Base-by-base conservation (phyloP, 352 stramenopile genomes). In the Globisporangium abappressorium region DNA sequence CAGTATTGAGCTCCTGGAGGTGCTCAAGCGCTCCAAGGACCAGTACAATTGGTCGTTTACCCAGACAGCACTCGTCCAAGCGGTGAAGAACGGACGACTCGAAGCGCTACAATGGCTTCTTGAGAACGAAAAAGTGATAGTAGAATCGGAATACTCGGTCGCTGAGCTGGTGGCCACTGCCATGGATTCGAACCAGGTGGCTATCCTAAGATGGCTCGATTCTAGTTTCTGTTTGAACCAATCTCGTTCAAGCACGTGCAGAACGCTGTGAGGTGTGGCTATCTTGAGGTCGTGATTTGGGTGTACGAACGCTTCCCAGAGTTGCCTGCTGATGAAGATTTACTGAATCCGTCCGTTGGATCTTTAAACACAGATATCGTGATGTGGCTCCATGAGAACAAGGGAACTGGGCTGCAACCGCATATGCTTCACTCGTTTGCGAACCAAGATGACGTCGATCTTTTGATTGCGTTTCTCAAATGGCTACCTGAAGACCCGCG, bases 331-430 rank as follows among this genome's bases (percentile, higher is more conserved):
- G 34, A 54, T 8, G 34, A 38, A 36, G 24, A 26, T 26, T 26
- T 26, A 26, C 24, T 26, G 24, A 26, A 26, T 26, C 24, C 24
- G 24, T 26, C 24, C 24, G 24, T 26, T 26, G 24, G 24, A 26
- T 26, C 24, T 26, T 26, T 26, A 26, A 26, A 26, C 24, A 26
- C 24, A 1, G 24, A 26, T 26, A 26, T 26, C 24, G 24, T 26
- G 24, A 38, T 64, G 58, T 64, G 58, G 41, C 58, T 64, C 24
- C 58, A 55, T 20, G 41, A 51, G 12, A 24, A 49, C 33, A 62
- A 53, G 30, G 57, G 57, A 12, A 22, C 53, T 1, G 1, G 36
- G 0, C 4, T 62, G 28, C 2, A 46, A 1, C 22, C 20, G n/a
- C 24, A 33, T 1, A 26, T 26, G 24, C 24, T 26, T 26, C 24